Base-by-base conservation (phyloP, 2,329 filamentous ascomycete genomes). In the Neofusicoccum sp. region DNA sequence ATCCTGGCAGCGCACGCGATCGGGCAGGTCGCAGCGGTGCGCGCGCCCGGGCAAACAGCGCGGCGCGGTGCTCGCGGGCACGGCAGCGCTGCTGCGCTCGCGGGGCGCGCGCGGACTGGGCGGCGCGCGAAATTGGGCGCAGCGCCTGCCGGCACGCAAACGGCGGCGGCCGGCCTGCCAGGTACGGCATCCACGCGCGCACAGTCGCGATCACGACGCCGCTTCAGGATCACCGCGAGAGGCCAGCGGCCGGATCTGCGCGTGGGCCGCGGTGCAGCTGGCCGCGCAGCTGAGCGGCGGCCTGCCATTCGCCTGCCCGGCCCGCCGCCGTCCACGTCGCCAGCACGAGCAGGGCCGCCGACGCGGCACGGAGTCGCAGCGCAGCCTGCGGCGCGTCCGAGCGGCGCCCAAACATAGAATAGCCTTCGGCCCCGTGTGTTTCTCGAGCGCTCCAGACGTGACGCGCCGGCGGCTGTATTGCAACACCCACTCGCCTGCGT, bases 1-100 rank as follows among this genome's bases (percentile, higher is more conserved):
- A 58, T 56, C 54, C 54, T 58, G 36, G 54, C 54, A 58, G 54
- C 52, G 37, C 39, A 58, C 54, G 54, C 54, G 54, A 58, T 58
- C 54, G 54, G 54, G 41, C 54, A 58, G 54, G 39, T 58, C n/a
- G 54, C 41, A 56, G 5, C 52, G 36, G 52, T 56, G 54, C 54
- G 54, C 54, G 16, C 39, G 54, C 52, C 52, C 39, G 34, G 52
- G 52, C 52, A 58, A 58, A 58, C 54, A 58, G 39, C 29, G 41
- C 54, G 52, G 29, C 36, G 52, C 29, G 6, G 49, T 6, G 45
- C 29, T 49, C 28, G 45, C 3, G 45, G 28, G 45, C 28, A 29
- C 22, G 22, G 22, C 22, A 22, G 22, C 22, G 22, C 22, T 22
- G 22, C 22, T 22, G 22, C 22, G 22, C 45, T 39, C 31, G 52